Evolutionary conservation across 768 basidiomycete species (phyloP).

Genomic region (Russula brevipes): DNA sequence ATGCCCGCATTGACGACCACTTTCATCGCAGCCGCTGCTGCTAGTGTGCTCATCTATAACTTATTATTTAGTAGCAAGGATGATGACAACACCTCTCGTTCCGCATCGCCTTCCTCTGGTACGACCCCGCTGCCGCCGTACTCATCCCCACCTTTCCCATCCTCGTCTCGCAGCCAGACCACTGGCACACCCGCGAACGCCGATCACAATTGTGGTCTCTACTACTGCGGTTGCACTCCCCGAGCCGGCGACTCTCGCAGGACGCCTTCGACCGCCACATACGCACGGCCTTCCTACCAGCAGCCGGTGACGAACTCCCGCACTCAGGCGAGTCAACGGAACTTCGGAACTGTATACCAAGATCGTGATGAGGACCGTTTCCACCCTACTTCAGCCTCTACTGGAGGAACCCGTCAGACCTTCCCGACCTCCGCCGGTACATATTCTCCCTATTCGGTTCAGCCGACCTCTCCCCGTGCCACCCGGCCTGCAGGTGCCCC

Average conservation of each 20-base stretch:
- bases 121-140: not conserved
- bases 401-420: not conserved
- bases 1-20: not conserved
- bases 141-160: not conserved
- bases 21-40: not conserved
- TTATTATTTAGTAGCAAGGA: no score
- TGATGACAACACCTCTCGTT: not conserved
- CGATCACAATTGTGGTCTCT: no score
- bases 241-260: not conserved
- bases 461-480: not conserved
- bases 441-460: not conserved
- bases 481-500: no score
- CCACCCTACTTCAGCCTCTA: not conserved
- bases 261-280: not conserved
- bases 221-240: not conserved
- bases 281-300: not conserved
- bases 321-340: not conserved
- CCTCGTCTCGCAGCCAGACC: not conserved
- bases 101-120: not conserved
- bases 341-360: not conserved
- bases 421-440: not conserved
- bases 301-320: not conserved
- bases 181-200: not conserved
- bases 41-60: not conserved
- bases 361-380: not conserved